Conservation (phyloP, 495 filamentous ascomycete genomes). For the Penicillium angulare region DNA sequence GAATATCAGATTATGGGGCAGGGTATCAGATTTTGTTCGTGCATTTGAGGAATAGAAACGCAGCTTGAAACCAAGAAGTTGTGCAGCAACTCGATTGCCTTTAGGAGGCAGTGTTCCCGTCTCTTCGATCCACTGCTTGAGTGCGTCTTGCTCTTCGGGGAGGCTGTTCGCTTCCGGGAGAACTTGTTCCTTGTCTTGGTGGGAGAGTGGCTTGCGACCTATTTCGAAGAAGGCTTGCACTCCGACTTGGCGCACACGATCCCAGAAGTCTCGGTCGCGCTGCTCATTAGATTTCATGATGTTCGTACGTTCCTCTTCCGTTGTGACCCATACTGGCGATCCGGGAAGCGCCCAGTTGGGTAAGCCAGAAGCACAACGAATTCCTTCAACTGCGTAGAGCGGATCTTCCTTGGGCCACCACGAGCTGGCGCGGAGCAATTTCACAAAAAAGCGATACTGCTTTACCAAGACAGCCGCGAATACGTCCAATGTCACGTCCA, state of each 20-base stretch:
- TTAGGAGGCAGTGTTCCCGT: conserved; percentile 78
- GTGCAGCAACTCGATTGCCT: conserved; percentile 88
- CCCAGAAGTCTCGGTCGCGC: conserved; percentile 80
- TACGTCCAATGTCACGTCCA: conserved; percentile 89
- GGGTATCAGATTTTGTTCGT: conserved; percentile 61
- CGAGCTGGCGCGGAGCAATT: conserved; percentile 82
- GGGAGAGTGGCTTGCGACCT: conserved; percentile 56
- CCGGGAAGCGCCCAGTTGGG: conserved; percentile 81
- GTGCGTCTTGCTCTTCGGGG: conserved; percentile 49
- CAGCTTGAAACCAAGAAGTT: conserved; percentile 95
- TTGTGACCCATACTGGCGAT: conserved; percentile 52
- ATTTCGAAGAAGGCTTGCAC: conserved; percentile 86
- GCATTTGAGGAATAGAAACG: conserved; percentile 84
- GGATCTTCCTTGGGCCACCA: conserved; percentile 84
- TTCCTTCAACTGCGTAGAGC: conserved; percentile 27
- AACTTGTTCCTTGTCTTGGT: conserved; percentile 44
- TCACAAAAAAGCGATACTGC: conserved; percentile 88
- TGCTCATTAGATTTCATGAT: conserved; percentile 49
- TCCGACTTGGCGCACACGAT: conserved; percentile 68
- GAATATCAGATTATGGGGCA: conserved; percentile 89
- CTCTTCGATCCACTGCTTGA: conserved; percentile 67
- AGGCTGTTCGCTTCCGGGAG: conserved; percentile 41
- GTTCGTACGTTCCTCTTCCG: conserved; percentile 62
- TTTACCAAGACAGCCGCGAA: conserved; percentile 82
- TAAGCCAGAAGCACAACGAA: conserved; percentile 51